Conservation (phyloP, 1,139 yeast species). For the Eremothecium cymbalariae region DNA sequence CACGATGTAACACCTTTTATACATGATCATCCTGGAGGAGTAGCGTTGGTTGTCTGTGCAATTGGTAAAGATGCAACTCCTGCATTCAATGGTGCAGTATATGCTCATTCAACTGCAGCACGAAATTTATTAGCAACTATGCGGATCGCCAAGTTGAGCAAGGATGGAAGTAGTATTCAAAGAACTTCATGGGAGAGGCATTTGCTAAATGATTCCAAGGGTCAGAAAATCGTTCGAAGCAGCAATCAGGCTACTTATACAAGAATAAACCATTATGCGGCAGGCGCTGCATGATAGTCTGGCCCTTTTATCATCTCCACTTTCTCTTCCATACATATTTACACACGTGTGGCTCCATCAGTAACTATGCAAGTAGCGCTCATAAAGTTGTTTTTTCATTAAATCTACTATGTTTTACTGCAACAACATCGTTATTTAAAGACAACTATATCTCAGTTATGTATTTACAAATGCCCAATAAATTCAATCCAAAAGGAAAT, state of each 20-base stretch:
- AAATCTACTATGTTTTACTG: background rate
- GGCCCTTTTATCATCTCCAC: background rate
- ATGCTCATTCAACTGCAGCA: conserved; percentile 68
- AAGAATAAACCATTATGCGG: conserved; percentile 33
- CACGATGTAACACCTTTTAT: conserved; percentile 69
- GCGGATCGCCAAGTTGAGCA: conserved; percentile 66
- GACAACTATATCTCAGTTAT: too few species aligned
- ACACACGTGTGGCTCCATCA: too few species aligned
- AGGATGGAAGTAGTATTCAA: conserved; percentile 69
- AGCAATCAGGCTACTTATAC: conserved; percentile 50
- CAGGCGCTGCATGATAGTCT: conserved; percentile 34
- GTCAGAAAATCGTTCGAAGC: conserved; percentile 48
- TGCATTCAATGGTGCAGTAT: conserved; percentile 70
- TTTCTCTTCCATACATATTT: too few species aligned
- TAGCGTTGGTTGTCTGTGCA: conserved; percentile 50
- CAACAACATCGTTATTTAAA: too few species aligned
- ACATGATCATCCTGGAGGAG: conserved; percentile 68
- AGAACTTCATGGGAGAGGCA: conserved; percentile 58
- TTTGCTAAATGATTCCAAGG: conserved; percentile 45
- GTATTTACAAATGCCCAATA: too few species aligned
- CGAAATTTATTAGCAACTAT: conserved; percentile 62
- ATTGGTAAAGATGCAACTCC: conserved; percentile 66
- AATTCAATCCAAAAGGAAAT: conserved; percentile 19
- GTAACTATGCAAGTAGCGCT: too few species aligned
- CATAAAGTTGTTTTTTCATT: background rate